These are phyloP conservation scores for Pezicula carpinea DNA, from an alignment of 2,329 filamentous ascomycete genomes.

Conservation along the genomic window DNA sequence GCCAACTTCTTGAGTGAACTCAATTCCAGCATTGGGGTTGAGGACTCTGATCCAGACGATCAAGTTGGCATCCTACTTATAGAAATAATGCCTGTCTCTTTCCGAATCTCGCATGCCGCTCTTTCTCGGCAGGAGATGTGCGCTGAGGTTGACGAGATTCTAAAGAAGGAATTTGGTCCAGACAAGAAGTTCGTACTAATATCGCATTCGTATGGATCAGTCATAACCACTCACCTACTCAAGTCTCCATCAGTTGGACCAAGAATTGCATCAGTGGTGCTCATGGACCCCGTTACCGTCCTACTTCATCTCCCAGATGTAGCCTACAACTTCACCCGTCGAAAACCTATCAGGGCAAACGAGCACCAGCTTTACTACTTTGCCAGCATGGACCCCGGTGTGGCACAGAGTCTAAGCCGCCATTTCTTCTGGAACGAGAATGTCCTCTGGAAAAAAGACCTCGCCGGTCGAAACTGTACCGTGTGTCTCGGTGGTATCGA, in stretches of 20 bases:
- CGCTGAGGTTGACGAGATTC: constrained; percentile 46
- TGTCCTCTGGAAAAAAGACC: constrained; percentile 54
- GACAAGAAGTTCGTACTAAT: constrained; percentile 46
- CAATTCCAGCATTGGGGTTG: constrained; percentile 31
- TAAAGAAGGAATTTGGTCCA: constrained; percentile 42
- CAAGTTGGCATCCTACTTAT: constrained; percentile 53
- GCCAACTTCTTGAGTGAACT: constrained; percentile 49
- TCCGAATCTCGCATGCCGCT: constrained; percentile 47
- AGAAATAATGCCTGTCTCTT: constrained; percentile 55
- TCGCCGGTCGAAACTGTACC: constrained; percentile 38
- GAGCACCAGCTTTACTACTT: constrained; percentile 59
- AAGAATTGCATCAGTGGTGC: constrained; percentile 44
- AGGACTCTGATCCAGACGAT: constrained; percentile 33
- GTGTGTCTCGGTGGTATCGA: constrained; percentile 47
- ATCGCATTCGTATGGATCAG: constrained; percentile 49
- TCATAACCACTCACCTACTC: constrained; percentile 52
- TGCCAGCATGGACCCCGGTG: constrained; percentile 51
- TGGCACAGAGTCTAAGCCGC: constrained; percentile 51
- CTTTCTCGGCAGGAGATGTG: constrained; percentile 44
- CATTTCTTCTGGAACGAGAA: constrained; percentile 60
- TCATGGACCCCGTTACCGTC: constrained; percentile 57
- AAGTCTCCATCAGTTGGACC: constrained; percentile 33
- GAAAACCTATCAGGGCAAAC: constrained; percentile 42
- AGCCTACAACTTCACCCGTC: constrained; percentile 55
- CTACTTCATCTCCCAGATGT: constrained; percentile 58